Percentiles rank a stretch among this genome's conserved stretches.
Evolutionary conservation across 257 asterid species (phyloP).

Genomic region (Sherardia arvensis): DNA sequence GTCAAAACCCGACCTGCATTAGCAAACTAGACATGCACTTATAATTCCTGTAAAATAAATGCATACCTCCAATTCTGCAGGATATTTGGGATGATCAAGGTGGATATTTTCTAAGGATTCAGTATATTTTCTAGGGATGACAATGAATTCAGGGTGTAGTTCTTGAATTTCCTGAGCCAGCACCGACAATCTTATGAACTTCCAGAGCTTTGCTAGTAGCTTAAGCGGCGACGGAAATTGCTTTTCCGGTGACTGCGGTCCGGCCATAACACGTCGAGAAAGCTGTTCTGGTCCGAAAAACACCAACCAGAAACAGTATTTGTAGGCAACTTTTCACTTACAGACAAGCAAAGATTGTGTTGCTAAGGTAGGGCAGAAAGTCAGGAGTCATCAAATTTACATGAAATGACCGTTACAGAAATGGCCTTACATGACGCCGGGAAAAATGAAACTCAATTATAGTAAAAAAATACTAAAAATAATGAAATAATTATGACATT

Average conservation of each 20-base stretch:
- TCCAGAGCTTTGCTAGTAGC: background rate
- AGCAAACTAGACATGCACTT: no score
- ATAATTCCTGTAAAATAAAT: no score
- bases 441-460: background rate
- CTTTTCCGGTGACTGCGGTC: background rate
- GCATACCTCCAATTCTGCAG: background rate
- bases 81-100: background rate
- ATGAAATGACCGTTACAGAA: background rate
- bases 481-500: background rate
- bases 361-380: background rate
- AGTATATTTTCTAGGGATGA: background rate
- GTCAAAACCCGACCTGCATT: no score
- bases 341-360: constrained; percentile 3
- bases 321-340: background rate
- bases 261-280: constrained; percentile 4
- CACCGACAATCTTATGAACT: constrained; percentile 2
- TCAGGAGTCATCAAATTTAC: constrained; percentile 1
- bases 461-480: background rate
- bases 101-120: background rate
- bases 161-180: constrained; percentile 18
- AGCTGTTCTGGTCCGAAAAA: background rate
- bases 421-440: background rate
- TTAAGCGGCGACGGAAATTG: constrained; percentile 2
- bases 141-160: constrained; percentile 12
- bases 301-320: background rate